phyloP scores from a whole-genome alignment of 345 rosid species.

The Carallia brachiata region DNA sequence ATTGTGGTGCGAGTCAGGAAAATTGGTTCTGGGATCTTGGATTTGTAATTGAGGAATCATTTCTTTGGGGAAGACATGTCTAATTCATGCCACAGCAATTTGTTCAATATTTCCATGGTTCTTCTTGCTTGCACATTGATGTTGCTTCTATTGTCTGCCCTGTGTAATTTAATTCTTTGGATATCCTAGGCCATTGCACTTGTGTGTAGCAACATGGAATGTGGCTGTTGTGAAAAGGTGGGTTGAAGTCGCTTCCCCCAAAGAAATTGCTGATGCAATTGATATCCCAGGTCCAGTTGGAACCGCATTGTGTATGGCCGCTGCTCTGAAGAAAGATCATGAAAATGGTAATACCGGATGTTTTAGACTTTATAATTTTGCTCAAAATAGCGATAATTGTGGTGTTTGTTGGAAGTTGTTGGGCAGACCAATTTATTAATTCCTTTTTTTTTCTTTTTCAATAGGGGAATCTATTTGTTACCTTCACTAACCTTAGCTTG shows the following conservation, averaged over 20 bases:
- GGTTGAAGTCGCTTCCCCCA: conserved; percentile 72
- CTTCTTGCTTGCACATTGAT: background rate
- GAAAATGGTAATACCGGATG: conserved; percentile 66
- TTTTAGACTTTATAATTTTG: background rate
- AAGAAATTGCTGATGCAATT: conserved; percentile 71
- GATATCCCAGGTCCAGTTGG: conserved; percentile 77
- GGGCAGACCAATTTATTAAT: background rate
- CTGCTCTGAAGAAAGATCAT: conserved; percentile 85
- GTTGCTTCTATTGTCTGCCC: background rate
- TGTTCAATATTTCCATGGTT: background rate
- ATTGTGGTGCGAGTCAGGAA: background rate
- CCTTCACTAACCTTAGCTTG: too few relatives aligned
- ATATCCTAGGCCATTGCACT: conserved; percentile 79
- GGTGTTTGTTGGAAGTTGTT: background rate
- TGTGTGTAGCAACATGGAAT: conserved; percentile 84
- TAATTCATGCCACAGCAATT: too few relatives aligned
- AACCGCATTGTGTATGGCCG: conserved; percentile 92
- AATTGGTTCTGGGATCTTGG: background rate
- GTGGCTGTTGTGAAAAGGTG: conserved; percentile 90
- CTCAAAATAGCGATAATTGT: background rate
- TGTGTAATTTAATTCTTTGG: conserved; percentile 3
- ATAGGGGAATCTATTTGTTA: too few relatives aligned
- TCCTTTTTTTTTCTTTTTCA: background rate
- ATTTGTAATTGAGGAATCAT: too few relatives aligned
- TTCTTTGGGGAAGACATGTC: too few relatives aligned